Evolutionary conservation across 2,329 filamentous ascomycete species (phyloP), one percentile per base, ranked within the genome.

Genomic region (Exophiala dermatitidis): DNA sequence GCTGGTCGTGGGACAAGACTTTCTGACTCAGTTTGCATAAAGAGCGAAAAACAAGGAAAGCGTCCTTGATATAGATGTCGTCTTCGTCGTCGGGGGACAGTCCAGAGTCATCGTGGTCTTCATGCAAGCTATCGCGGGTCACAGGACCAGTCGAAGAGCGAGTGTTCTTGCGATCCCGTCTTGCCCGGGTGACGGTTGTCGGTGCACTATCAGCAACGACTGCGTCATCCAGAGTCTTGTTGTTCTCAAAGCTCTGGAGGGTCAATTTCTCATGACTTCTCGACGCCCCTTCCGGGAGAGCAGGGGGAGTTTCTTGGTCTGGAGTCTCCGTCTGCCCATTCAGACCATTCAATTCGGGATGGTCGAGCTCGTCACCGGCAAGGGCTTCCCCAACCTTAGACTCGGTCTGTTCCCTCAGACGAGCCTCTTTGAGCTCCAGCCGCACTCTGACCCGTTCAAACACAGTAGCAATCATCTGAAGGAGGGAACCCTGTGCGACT

Each of bases 1-100:
- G 83, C 69, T 97, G 90, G 58, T 98, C 93, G 2, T 90, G 83
- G 5, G 88, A 83, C 29, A 98, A 76, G 38, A 90, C 76, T 69
- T 98, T 98, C 58, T 91, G 96, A 54, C 91, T 96, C 43, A 98
- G 76, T 71, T 96, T 95, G 77, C 94, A 98, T 74, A 98, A 93
- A 2, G 93, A 95, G 32, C 93, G 82, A 73, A 98, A 97, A 43
- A 98, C 90, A 26, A 98, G 80, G 69, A 97, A 98, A 6, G 93
- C 90, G 72, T 98, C 93, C 63, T 93, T 88, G 63, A 97, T 90
- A 67, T 95, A 97, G 19, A 97, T 88, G 67, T 98, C 93, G 65
- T 98, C 93, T 54, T 84, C 81, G 49, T 82, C 80, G 54, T 83
- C 80, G 3, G 68, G 63, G 26, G 67, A 64, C 4, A 64, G 63